Evolutionary conservation across 805 yeast species (phyloP).

Genomic region (Kodamaea sagamina): DNA sequence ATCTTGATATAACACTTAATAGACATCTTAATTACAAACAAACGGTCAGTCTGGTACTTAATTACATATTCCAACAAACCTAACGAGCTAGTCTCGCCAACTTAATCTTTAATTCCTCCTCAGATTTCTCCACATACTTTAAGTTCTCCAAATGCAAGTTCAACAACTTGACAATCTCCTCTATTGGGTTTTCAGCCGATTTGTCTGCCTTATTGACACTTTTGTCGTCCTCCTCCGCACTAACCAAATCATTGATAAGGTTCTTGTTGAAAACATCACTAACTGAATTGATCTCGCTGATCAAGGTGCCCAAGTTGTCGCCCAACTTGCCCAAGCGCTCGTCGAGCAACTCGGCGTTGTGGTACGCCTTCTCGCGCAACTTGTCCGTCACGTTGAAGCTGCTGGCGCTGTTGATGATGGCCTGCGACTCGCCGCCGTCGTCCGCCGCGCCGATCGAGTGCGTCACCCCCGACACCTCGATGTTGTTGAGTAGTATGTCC

Average conservation of each 20-base stretch:
- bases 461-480: constrained; percentile 38
- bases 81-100: constrained; percentile 40
- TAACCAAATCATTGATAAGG: constrained; percentile 40
- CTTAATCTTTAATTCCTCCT: constrained; percentile 66
- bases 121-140: constrained; percentile 79
- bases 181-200: constrained; percentile 45
- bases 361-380: constrained; percentile 86
- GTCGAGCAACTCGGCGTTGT: constrained; percentile 80
- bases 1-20: no score
- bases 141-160: constrained; percentile 88
- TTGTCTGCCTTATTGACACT: constrained; percentile 20
- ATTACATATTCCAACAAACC: background rate
- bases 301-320: constrained; percentile 69
- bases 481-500: constrained; percentile 47
- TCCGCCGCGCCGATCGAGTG: constrained; percentile 17
- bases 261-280: constrained; percentile 75
- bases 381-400: constrained; percentile 65
- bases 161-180: constrained; percentile 75
- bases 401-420: constrained; percentile 17
- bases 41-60: constrained; percentile 1
- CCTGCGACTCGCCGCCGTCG: constrained; percentile 1
- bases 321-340: constrained; percentile 79
- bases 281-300: constrained; percentile 79
- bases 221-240: constrained; percentile 24
- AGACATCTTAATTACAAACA: background rate